Conservation (phyloP, 495 filamentous ascomycete species). For the Aspergillus coremiiformis region DNA sequence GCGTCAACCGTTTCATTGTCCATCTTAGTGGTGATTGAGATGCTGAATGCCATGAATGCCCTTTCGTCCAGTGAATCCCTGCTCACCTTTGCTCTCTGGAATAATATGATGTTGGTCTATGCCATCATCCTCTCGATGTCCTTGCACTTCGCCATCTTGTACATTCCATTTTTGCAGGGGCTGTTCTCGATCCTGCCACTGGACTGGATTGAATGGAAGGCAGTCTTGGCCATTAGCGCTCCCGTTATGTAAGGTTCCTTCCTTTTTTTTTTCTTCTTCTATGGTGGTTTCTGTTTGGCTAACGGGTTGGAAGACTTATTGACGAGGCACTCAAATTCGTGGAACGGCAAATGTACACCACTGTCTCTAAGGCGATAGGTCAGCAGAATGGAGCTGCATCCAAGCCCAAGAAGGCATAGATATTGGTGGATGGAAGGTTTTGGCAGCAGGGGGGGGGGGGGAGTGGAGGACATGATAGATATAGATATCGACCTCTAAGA, state of each 20-base stretch:
- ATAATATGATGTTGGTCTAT: conserved; percentile 95
- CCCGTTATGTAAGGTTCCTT: conserved; percentile 78
- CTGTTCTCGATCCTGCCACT: conserved; percentile 90
- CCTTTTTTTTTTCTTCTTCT: too few relatives aligned
- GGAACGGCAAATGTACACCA: conserved; percentile 57
- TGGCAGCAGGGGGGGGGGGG: too few relatives aligned
- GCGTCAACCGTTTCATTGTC: conserved; percentile 93
- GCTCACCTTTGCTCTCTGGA: conserved; percentile 85
- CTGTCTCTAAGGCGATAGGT: conserved; percentile 8
- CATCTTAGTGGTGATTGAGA: conserved; percentile 95
- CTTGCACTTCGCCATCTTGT: conserved; percentile 90
- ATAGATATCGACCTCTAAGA: conserved; percentile 13
- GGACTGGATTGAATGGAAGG: conserved; percentile 86
- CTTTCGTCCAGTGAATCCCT: conserved; percentile 92
- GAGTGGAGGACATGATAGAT: conserved; percentile 21
- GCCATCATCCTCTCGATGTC: conserved; percentile 93
- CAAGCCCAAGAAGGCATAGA: conserved; percentile 38
- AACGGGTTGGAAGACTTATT: conserved; percentile 55
- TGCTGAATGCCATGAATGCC: conserved; percentile 99
- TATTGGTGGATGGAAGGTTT: conserved; percentile 18
- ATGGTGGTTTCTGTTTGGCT: conserved; percentile 7
- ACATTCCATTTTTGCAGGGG: conserved; percentile 79
- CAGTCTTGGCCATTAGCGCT: conserved; percentile 78
- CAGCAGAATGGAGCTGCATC: conserved; percentile 28
- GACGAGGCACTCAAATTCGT: conserved; percentile 81